Evolutionary conservation across 371 early-diverging fungal species (phyloP).

Genomic region (Haplosporangium sp.): DNA sequence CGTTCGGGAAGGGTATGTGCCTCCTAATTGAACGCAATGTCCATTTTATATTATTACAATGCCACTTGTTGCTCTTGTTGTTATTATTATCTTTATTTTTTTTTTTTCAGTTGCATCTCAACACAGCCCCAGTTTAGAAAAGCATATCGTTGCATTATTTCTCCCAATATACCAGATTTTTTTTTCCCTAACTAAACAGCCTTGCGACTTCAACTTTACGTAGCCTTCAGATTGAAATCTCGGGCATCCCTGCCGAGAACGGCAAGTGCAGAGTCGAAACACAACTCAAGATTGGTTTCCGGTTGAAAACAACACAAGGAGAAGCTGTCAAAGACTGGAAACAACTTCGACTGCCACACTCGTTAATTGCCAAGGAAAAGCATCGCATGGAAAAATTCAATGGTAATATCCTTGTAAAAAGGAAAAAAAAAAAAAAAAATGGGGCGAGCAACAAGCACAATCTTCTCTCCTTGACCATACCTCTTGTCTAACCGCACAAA

Average conservation of each 20-base stretch:
- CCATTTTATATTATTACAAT: neutral
- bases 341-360: conserved; percentile 73
- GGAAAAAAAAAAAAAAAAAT: too few relatives aligned
- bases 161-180: neutral
- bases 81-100: too few relatives aligned
- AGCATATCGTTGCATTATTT: neutral
- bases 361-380: conserved; percentile 70
- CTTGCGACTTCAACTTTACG: too few relatives aligned
- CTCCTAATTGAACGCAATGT: neutral
- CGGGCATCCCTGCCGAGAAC: conserved; percentile 74
- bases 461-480: neutral
- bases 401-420: conserved; percentile 21
- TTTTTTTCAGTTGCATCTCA: too few relatives aligned
- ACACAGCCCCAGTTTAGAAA: too few relatives aligned
- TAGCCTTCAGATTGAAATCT: conserved; percentile 61
- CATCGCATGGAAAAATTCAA: conserved; percentile 56
- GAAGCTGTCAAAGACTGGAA: conserved; percentile 71
- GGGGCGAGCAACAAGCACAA: too few relatives aligned
- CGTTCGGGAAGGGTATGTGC: conserved; percentile 54
- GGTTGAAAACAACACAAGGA: conserved; percentile 64
- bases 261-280: conserved; percentile 84
- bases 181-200: neutral
- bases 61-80: too few relatives aligned
- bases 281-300: conserved; percentile 77
- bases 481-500: neutral